Base-by-base conservation (phyloP, 179 eudicot genomes). In the Nepenthes alata region DNA sequence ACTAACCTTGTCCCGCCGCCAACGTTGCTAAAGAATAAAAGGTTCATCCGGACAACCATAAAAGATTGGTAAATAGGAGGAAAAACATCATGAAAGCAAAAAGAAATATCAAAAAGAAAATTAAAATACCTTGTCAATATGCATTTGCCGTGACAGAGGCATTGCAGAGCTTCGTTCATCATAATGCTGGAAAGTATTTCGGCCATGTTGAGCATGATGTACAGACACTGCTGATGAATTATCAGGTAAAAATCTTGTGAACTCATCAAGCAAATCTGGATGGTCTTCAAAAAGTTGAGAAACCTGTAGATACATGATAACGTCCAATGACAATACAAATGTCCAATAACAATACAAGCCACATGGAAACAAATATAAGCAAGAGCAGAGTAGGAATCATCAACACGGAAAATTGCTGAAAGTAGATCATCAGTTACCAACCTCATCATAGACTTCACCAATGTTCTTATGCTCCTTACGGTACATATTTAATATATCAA, bases 401-500 rank as follows among this genome's bases (percentile, higher is more conserved):
- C 58, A 16, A 4, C 5, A 6, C 3, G 37, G 5, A 5, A 11
- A 9, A 54, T 5, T 16, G 11, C 34, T n/a, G 16, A 12, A 6
- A 4, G 15, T 7, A 15, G 4, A 13, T 5, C 13, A 16, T 13
- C 4, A 60, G 72, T 60, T 63, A 88, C 25, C 25, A 25, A 25
- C 97, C 90, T 93, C 98, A 49, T 69, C 94, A 72, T 89, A 93
- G 58, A 93, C 98, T 73, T 93, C 97, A 59, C 63, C 72, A 53
- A 93, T 93, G 64, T 74, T 77, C 75, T 93, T 93, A 73, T 85
- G 90, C 66, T 87, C 97, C 75, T 85, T 93, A 61, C 98, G 82
- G 41, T 93, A 93, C 95, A 93, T 87, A 72, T 93, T 93, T 70
- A 93, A 74, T 67, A 93, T 89, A 54, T 93, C 98, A 37, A 93